phyloP scores from a whole-genome alignment of 1,284 basidiomycete genomes.

The Mycena citricolor region DNA sequence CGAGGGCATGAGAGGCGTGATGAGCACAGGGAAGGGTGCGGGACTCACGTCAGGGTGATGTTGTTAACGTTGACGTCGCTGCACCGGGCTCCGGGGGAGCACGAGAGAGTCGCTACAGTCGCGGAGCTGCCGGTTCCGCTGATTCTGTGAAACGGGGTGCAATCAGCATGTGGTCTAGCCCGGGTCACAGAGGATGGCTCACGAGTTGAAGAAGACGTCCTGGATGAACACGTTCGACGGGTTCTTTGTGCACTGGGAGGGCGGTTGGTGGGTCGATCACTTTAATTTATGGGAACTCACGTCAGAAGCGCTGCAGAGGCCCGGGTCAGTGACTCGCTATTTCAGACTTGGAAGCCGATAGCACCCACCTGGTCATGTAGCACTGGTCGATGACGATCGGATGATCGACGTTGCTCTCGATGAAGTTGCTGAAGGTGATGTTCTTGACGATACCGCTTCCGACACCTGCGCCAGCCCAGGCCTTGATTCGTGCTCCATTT shows the following conservation, averaged over 20 bases:
- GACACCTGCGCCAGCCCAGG: constrained; percentile 60
- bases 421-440: constrained; percentile 50
- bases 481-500: constrained; percentile 70
- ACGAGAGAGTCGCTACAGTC: constrained; percentile 54
- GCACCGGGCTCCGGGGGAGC: constrained; percentile 55
- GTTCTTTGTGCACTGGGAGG: constrained; percentile 42
- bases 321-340: too few relatives aligned
- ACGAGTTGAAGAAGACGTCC: constrained; percentile 52
- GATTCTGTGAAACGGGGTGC: constrained; percentile 45
- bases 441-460: constrained; percentile 63
- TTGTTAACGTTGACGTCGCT: constrained; percentile 50
- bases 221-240: constrained; percentile 54
- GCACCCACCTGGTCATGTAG: constrained; percentile 36
- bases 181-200: constrained; percentile 15
- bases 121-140: constrained; percentile 56
- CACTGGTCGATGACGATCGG: constrained; percentile 63
- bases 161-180: too few relatives aligned
- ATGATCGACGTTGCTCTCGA: constrained; percentile 51
- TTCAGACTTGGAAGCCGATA: not conserved
- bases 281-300: not conserved
- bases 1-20: constrained; percentile 28
- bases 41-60: constrained; percentile 40
- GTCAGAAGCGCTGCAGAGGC: constrained; percentile 6
- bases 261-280: not conserved
- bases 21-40: not conserved